These are phyloP conservation scores for Nymphaea thermarum DNA, from an alignment of 164 flowering plant genomes.

Conservation along the genomic window DNA sequence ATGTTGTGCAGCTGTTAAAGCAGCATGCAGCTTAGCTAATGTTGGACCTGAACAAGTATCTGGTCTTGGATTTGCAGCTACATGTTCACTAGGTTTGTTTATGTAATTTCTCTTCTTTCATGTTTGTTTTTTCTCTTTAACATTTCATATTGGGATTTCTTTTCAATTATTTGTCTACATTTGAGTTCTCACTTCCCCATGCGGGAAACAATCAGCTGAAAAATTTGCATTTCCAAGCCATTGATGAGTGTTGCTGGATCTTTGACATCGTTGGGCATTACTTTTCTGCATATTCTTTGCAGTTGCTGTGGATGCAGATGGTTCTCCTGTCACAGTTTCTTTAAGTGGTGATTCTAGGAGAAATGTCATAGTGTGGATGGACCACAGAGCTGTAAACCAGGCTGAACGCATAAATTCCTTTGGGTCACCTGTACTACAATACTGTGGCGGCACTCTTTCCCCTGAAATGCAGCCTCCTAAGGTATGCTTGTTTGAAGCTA, in stretches of 20 bases:
- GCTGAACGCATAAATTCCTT: slow-evolving; percentile 81
- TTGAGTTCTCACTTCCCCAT: neutral
- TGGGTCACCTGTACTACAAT: slow-evolving; percentile 81
- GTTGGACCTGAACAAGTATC: slow-evolving; percentile 59
- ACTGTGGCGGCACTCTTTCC: slow-evolving; percentile 86
- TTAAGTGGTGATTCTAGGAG: slow-evolving; percentile 94
- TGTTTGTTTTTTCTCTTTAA: neutral
- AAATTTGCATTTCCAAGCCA: too few relatives aligned
- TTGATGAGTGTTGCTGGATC: too few relatives aligned
- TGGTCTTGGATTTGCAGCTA: slow-evolving; percentile 89
- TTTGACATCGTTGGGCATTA: neutral
- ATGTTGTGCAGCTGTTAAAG: slow-evolving; percentile 79
- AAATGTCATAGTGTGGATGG: slow-evolving; percentile 98
- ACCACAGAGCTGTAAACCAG: slow-evolving; percentile 94
- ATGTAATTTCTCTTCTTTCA: neutral
- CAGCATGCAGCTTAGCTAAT: slow-evolving; percentile 72
- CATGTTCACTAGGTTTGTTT: slow-evolving; percentile 89
- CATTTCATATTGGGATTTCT: neutral
- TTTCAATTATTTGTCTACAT: neutral
- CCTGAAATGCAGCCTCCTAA: slow-evolving; percentile 99
- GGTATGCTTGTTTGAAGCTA: slow-evolving; percentile 24
- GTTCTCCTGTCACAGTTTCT: slow-evolving; percentile 92
- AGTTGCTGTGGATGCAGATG: slow-evolving; percentile 96
- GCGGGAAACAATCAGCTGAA: too few relatives aligned
- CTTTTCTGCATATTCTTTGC: slow-evolving; percentile 16